phyloP scores from a whole-genome alignment of 345 rosid species.

The Aethionema arabicum region DNA sequence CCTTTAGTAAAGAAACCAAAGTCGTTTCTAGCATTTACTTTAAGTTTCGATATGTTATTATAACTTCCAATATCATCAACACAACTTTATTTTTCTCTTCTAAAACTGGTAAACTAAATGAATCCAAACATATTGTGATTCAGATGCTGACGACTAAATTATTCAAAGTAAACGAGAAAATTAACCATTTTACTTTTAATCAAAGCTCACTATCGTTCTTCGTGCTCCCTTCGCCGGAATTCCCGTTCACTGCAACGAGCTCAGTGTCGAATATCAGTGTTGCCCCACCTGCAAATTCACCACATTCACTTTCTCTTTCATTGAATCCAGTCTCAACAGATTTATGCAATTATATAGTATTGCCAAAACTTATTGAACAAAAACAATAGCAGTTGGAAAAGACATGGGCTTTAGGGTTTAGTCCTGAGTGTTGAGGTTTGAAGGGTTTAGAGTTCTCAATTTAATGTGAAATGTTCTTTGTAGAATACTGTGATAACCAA shows the following conservation, averaged over 20 bases:
- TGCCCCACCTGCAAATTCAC: constrained; percentile 72
- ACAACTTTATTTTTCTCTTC: constrained; percentile 17
- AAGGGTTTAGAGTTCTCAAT: neutral
- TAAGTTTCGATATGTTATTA: too few relatives aligned
- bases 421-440: too few relatives aligned
- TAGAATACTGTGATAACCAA: neutral
- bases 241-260: constrained; percentile 84
- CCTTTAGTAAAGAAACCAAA: too few relatives aligned
- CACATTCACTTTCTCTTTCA: neutral
- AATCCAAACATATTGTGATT: constrained; percentile 20
- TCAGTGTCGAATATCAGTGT: constrained; percentile 86
- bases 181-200: neutral
- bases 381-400: too few relatives aligned
- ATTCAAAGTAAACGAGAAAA: neutral
- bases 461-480: constrained; percentile 12
- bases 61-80: too few relatives aligned
- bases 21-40: too few relatives aligned
- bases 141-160: neutral
- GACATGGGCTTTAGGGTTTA: too few relatives aligned
- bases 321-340: neutral
- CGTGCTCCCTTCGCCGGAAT: constrained; percentile 39
- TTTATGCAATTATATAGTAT: too few relatives aligned
- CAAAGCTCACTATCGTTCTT: constrained; percentile 32
- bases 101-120: constrained; percentile 10
- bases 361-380: too few relatives aligned